Evolutionary conservation across 352 stramenopile species (phyloP), one percentile per base, ranked within the genome.

Genomic region (Sclerospora graminicola): DNA sequence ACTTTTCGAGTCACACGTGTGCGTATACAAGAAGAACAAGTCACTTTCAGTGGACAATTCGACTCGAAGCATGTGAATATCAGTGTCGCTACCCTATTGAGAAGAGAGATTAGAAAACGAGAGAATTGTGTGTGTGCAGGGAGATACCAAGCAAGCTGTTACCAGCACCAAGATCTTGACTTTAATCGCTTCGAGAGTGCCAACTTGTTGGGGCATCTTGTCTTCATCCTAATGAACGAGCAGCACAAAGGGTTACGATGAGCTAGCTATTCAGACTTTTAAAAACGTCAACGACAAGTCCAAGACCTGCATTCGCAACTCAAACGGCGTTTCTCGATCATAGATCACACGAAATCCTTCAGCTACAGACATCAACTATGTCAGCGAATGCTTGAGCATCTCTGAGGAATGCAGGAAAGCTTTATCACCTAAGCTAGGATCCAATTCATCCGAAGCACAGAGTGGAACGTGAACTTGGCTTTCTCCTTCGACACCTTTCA

Each of bases 151-250:
- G 21, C 4, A 3, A 26, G n/a, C n/a, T n/a, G n/a, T n/a, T 26
- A 26, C 6, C 21, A 26, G 21, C 21, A 97, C 66, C 31, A 97
- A 71, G 14, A 97, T 93, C 56, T 97, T 97, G 21, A 96, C 78
- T 56, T 96, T 96, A 50, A 97, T 95, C 8, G 87, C 86, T 48
- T 97, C 90, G 4, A 97, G 69, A 5, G 90, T 96, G 15, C 89
- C 89, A 5, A 94, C 77, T 65, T 94, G 79, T 42, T 93, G 80
- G 10, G 80, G 77, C n/a, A 70, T 84, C 39, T 87, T 89, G 48
- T 92, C 82, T 2, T 62, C 60, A 39, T 92, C 74, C 69, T 87
- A 13, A 26, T 26, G 21, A 6, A 7, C 21, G 21, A 26, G 21
- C n/a, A n/a, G n/a, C n/a, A n/a, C n/a, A n/a, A n/a, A n/a, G n/a